Conservation (phyloP, 148 eudicot species). For the Polygonum maritimum region DNA sequence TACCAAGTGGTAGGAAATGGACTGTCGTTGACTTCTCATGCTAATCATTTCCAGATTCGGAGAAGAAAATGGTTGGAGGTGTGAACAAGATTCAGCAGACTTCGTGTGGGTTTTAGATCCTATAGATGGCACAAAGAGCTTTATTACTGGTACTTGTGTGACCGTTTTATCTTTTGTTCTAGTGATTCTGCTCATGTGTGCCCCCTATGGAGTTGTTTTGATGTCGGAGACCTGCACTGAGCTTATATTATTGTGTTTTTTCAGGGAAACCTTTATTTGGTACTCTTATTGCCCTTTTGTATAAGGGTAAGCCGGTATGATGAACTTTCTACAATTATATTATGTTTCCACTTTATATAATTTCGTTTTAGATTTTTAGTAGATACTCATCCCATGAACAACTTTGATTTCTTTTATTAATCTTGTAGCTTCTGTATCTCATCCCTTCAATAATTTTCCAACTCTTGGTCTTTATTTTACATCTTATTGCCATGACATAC, state of each 20-base stretch:
- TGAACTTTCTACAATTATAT: constrained; percentile 3
- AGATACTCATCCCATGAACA: not conserved
- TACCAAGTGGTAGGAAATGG: not conserved
- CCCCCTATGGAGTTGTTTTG: not conserved
- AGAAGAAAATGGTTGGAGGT: constrained; percentile 94
- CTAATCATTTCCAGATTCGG: constrained; percentile 58
- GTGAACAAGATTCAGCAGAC: constrained; percentile 69
- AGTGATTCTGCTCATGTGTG: not conserved
- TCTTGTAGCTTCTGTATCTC: not conserved
- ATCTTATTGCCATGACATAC: not conserved
- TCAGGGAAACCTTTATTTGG: constrained; percentile 94
- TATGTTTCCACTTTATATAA: not conserved
- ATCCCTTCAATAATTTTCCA: not conserved
- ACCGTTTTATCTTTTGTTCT: not conserved
- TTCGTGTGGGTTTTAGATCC: constrained; percentile 98
- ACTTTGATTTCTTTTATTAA: not conserved
- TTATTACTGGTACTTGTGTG: constrained; percentile 63
- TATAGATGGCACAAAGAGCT: constrained; percentile 97
- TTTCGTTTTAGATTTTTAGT: not conserved
- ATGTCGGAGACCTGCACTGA: not conserved
- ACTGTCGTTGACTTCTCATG: not conserved
- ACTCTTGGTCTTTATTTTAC: not conserved
- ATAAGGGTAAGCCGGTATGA: constrained; percentile 95
- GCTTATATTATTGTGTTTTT: constrained; percentile 8
- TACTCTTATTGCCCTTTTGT: constrained; percentile 79